Evolutionary conservation across 495 filamentous ascomycete species (phyloP), one percentile per base, ranked within the genome.

Genomic region (Trichoderma asperelloides): DNA sequence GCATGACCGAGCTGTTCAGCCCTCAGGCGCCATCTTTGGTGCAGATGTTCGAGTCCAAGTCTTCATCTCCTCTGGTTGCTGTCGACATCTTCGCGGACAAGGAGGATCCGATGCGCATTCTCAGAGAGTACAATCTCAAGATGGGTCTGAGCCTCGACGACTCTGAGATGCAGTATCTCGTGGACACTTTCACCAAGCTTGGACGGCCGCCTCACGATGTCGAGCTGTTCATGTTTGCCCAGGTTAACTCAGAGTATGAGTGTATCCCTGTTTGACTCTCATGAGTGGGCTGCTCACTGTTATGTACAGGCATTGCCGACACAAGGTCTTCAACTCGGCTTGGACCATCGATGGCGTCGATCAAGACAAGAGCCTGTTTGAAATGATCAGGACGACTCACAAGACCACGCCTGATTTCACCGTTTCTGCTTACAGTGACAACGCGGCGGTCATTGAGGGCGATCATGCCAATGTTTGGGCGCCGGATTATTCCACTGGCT

Each of bases 211-310:
- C 93, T 0, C 88, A 89, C 57, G 95, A 98, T 77, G 89, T 97
- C 65, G 95, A 98, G 78, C 84, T 98, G 16, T 98, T 96, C 83
- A 98, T 98, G 96, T 98, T 98, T 75, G 94, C 93, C 33, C 95
- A 98, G 77, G 93, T 98, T 70, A 92, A 93, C 76, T 92, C 90
- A 2, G 89, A 92, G 78, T 60, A 60, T 30, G 55, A 60, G 55
- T 30, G 55, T 16, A 60, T 30, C 27, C 55, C 28, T 60, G 55
- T 27, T 16, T 30, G 28, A 30, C 25, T 60, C 55, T 28, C 49
- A 57, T 13, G 55, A 60, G 23, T 60, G 27, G 27, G 55, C 23
- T 60, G 55, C 55, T 60, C 25, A 60, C 55, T 15, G 27, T 60
- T 60, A 13, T 60, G 30, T 60, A 3, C 55, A 60, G 55, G n/a